Evolutionary conservation across 768 basidiomycete species (phyloP).

Genomic region (Leucogyrophana mollusca): DNA sequence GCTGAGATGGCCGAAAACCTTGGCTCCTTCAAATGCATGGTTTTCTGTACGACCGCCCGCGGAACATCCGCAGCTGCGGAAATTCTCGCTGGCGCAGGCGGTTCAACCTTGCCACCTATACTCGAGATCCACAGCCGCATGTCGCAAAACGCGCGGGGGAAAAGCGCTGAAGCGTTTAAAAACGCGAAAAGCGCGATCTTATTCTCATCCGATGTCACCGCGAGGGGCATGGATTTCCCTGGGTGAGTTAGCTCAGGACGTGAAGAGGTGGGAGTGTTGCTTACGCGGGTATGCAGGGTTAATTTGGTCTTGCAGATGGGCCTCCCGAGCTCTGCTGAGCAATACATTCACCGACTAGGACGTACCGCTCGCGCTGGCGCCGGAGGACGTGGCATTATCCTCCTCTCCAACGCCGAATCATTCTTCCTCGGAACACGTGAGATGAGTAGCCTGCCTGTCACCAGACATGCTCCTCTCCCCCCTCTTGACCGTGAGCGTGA

Average conservation of each 20-base stretch:
- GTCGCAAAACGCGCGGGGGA: conserved; percentile 46
- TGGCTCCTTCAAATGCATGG: conserved; percentile 44
- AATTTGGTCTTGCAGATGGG: conserved; percentile 62
- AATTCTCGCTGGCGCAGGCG: conserved; percentile 30
- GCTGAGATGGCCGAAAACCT: conserved; percentile 30
- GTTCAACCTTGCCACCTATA: conserved; percentile 34
- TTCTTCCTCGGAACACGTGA: conserved; percentile 43
- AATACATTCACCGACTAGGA: conserved; percentile 79
- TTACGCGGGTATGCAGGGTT: conserved; percentile 34
- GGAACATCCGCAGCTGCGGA: conserved; percentile 44
- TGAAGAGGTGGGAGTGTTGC: background rate
- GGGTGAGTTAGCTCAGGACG: conserved; percentile 32
- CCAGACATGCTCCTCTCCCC: conserved; percentile 19
- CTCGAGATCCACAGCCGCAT: conserved; percentile 60
- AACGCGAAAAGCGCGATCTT: conserved; percentile 41
- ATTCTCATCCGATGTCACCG: conserved; percentile 56
- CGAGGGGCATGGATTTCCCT: conserved; percentile 70
- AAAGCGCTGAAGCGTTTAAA: conserved; percentile 50
- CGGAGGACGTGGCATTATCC: conserved; percentile 55
- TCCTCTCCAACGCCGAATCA: conserved; percentile 51
- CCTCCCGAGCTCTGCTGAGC: conserved; percentile 67
- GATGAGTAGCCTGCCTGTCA: conserved; percentile 42
- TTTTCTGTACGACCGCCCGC: conserved; percentile 69
- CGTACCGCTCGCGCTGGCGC: conserved; percentile 76
- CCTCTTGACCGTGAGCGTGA: conserved; percentile 16